These are phyloP conservation scores for Nemania serpens DNA, from an alignment of 2,329 filamentous ascomycete genomes.

Conservation along the genomic window DNA sequence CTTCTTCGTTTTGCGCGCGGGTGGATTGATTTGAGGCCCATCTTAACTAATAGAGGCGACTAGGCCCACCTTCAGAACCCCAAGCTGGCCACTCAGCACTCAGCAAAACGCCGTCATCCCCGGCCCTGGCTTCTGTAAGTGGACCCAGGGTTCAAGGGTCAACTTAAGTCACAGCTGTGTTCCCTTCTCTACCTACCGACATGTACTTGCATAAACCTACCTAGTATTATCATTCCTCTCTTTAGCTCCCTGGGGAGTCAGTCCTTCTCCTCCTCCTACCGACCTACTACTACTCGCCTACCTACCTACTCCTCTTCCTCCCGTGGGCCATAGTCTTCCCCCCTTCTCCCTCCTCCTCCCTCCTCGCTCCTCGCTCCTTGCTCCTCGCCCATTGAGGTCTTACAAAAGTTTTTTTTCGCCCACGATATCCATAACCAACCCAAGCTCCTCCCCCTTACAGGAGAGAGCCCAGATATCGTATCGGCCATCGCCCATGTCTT, in stretches of 20 bases:
- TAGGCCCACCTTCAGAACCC: conserved; percentile 33
- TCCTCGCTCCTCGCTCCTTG: conserved; percentile 26
- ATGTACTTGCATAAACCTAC: conserved; percentile 18
- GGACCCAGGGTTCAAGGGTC: conserved; percentile 26
- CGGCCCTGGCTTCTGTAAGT: conserved; percentile 37
- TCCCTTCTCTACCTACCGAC: conserved; percentile 5
- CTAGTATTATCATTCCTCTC: conserved; percentile 13
- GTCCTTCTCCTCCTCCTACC: conserved; percentile 19
- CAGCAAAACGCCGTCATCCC: conserved; percentile 35
- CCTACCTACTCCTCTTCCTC: conserved; percentile 14
- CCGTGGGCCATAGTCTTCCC: conserved; percentile 18
- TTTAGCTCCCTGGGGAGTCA: background rate
- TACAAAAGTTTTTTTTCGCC: conserved; percentile 32
- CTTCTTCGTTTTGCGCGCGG: conserved; percentile 36
- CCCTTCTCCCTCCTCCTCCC: conserved; percentile 27
- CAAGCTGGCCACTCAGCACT: conserved; percentile 33
- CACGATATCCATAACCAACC: conserved; percentile 25
- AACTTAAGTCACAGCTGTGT: conserved; percentile 25
- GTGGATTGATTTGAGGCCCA: conserved; percentile 40
- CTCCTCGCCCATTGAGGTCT: conserved; percentile 22
- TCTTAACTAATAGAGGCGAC: conserved; percentile 37
- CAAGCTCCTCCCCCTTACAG: conserved; percentile 17
- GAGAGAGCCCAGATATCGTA: background rate
- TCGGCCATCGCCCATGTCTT: conserved; percentile 19
- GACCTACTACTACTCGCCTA: conserved; percentile 27